Percentiles rank a stretch among this genome's conserved stretches.
Conservation (phyloP, 805 yeast genomes). For the Ogataea minuta region DNA sequence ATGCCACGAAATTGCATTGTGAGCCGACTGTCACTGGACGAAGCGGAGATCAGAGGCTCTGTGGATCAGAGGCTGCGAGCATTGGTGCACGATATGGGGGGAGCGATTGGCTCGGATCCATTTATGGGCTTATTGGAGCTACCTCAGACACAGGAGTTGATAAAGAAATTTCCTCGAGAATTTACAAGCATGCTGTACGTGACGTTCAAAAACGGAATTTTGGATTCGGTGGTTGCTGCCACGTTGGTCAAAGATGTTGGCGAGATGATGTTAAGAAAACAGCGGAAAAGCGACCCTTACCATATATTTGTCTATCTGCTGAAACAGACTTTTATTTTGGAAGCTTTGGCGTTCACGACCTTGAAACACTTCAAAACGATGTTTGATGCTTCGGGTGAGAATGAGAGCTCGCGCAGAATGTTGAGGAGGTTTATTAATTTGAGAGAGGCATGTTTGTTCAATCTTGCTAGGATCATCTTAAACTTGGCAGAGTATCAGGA, state of each 20-base stretch:
- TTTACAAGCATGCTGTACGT: conserved; percentile 20
- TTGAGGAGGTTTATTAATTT: conserved; percentile 26
- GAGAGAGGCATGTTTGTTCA: conserved; percentile 26
- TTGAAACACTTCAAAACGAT: conserved; percentile 24
- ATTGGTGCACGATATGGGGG: conserved; percentile 21
- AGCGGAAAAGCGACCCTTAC: conserved; percentile 11
- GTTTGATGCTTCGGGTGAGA: conserved; percentile 29
- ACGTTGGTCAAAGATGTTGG: conserved; percentile 29
- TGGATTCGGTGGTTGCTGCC: conserved; percentile 28
- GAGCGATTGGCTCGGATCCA: conserved; percentile 5
- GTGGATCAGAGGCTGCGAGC: conserved; percentile 13
- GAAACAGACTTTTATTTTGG: conserved; percentile 27
- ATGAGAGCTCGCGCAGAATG: conserved; percentile 25
- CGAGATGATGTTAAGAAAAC: conserved; percentile 16
- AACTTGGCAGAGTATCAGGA: conserved; percentile 16
- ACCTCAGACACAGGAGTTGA: conserved; percentile 21
- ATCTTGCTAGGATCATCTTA: conserved; percentile 22
- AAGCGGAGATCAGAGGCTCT: background rate
- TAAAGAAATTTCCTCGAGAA: conserved; percentile 27
- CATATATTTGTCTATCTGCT: conserved; percentile 20
- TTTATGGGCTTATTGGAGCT: conserved; percentile 21
- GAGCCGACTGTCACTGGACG: conserved; percentile 21
- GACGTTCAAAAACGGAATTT: conserved; percentile 23
- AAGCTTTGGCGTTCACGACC: conserved; percentile 28
- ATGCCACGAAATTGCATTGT: conserved; percentile 21